Base-by-base conservation (phyloP, 768 basidiomycete genomes). In the Hysterangium stoloniferum region DNA sequence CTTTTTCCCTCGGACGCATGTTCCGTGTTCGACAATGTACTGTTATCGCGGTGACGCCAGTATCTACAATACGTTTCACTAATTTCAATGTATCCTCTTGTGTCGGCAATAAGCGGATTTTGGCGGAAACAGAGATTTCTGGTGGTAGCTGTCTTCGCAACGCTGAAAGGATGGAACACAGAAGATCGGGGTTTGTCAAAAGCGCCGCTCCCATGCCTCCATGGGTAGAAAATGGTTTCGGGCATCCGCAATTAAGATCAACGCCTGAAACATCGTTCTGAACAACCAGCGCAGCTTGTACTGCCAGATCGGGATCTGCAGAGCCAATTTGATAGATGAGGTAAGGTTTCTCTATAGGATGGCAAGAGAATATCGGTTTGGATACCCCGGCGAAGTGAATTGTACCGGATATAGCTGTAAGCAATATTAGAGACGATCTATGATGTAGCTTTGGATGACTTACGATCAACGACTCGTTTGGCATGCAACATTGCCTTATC, bases 191-290 rank as follows among this genome's bases (percentile, higher is more conserved):
- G 31, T 86, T 95, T 3, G 86, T 81, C 45, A 99, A 79, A 12
- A 99, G 73, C 2, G 94, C 95, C 1, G n/a, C n/a, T n/a, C n/a
- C n/a, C n/a, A n/a, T n/a, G 0, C 96, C 96, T 0, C 84, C 69
- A 57, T 88, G 85, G 0, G 90, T 92, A 19, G 92, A 95, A 66
- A 97, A 97, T 0, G 93, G 88, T 59, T 95, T 95, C 0, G 94
- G 94, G 62, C 95, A 99, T 0, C 95, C 96, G 61, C 96, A 98
- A 64, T 98, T 98, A 54, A 99, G 82, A 64, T 98, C 96, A 59
- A 99, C 75, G 17, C 94, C 96, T 0, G 93, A 82, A 27, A 99
- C 82, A 60, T 99, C 96, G 29, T 86, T 70, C 67, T 83, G 75
- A 33, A 99, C 89, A 0, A 75, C 78, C 60, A 83, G 80, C 4